Percentiles rank a stretch among this genome's conserved stretches.
phyloP scores from a whole-genome alignment of 805 yeast species.

The Metschnikowia hibisci region DNA sequence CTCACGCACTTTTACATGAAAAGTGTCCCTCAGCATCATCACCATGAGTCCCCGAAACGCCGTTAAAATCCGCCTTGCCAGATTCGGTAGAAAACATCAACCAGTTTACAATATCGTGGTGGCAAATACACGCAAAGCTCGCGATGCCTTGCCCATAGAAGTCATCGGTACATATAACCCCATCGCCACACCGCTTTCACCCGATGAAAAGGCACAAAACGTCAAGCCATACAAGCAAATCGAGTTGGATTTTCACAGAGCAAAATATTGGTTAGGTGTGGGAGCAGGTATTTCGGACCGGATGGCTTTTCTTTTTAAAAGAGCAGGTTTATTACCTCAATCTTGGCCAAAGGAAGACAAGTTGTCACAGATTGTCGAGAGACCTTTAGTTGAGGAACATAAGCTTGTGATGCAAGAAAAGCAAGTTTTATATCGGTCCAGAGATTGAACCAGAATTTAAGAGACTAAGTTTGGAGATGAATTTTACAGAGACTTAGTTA shows the following conservation, averaged over 20 bases:
- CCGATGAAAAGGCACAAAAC: conserved; percentile 55
- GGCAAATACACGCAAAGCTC: conserved; percentile 67
- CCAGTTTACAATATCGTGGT: conserved; percentile 94
- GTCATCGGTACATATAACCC: conserved; percentile 95
- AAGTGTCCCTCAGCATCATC: background rate
- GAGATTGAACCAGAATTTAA: conserved; percentile 24
- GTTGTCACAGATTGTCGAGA: conserved; percentile 26
- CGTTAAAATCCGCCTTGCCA: conserved; percentile 83
- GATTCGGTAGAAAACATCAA: conserved; percentile 84
- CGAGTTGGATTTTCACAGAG: conserved; percentile 77
- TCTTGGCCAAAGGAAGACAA: conserved; percentile 54
- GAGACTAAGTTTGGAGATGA: no score
- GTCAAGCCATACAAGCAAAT: conserved; percentile 70
- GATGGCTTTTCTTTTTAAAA: conserved; percentile 70
- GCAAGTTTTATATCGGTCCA: conserved; percentile 30
- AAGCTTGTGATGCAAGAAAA: conserved; percentile 31
- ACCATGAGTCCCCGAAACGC: conserved; percentile 27
- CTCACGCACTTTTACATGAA: background rate
- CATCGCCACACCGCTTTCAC: conserved; percentile 62
- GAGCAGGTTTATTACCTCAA: conserved; percentile 65
- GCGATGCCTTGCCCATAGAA: conserved; percentile 86
- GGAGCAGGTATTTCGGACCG: conserved; percentile 93
- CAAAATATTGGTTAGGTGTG: conserved; percentile 95
- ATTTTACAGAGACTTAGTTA: no score
- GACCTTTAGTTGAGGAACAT: conserved; percentile 26